Base-by-base conservation (phyloP, 768 basidiomycete genomes). In the Hericium rajendrae region DNA sequence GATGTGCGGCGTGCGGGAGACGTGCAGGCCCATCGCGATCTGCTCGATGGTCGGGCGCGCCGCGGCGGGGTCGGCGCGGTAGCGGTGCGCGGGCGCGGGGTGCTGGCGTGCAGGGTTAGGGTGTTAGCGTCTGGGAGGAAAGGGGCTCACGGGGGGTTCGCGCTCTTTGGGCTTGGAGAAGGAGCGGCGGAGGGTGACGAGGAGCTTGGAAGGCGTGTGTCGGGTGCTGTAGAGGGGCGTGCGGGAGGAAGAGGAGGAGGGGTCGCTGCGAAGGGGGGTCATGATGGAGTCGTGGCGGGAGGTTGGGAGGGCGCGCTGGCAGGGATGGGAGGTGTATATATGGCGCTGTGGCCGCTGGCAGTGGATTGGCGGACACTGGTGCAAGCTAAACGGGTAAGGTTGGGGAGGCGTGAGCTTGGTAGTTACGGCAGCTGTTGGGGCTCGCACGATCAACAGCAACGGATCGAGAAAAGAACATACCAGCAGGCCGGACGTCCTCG, bases 11-110 rank as follows among this genome's bases (percentile, higher is more conserved):
- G 87, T 89, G 39, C 84, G 81, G 6, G 87, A 88, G 32, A 85
- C 72, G 68, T 89, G 87, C 22, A 89, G 75, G 18, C 87, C 87
- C 86, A 89, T 88, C 13, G 85, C 83, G 59, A 89, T 89, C 70
- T 89, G 86, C 64, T 85, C 82, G 41, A 87, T 77, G 50, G 82
- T 84, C 1, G 86, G 86, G 24, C 72, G 57, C 26, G 76, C 68
- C 59, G 76, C 73, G 51, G 66, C 67, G 59, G 71, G 65, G 58
- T 71, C 77, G 53, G 71, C 68, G 60, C 69, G 73, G 57, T 75
- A 67, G 28, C 64, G 62, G 6, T 60, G 55, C 6, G 57, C 50
- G 20, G 66, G 65, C 13, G 59, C 11, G 55, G 20, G n/a, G 28
- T 56, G 9, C 28, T 15, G 3, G 43, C 12, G 55, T 32, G 48